Base-by-base conservation (phyloP, 805 yeast genomes). In the Candida wancherniae region DNA sequence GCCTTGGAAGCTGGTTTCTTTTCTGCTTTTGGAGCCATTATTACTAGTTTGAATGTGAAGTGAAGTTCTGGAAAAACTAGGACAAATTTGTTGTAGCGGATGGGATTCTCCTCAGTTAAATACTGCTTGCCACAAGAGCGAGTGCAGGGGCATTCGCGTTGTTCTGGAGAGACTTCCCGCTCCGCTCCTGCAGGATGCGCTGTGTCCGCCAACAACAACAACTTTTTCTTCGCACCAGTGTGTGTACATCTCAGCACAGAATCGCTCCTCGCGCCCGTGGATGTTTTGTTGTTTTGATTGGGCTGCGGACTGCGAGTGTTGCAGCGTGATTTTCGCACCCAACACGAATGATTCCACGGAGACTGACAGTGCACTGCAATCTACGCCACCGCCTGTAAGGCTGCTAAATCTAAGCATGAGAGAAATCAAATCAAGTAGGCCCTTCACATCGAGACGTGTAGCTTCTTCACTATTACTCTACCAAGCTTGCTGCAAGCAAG, bases 1-100 rank as follows among this genome's bases (percentile, higher is more conserved):
- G 61, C 61, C 49, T 57, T 57, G 38, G 62, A 55, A 37, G 62
- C 62, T 26, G 62, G 62, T 51, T 57, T 57, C 61, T 57, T 57
- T 48, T 57, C 62, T 41, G 62, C 62, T 45, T 57, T 56, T 39
- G 61, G 61, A 33, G 62, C 61, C 61, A 55, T 55, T 46, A 40
- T 38, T 36, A 28, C 34, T 51, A 34, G 24, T 35, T 22, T 31
- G 31, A 16, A 25, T 36, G 21, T 17, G 13, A 35, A 44, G 30
- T 34, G 34, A 34, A 38, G 45, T 40, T 45, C 42, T 29, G 36
- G 26, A 34, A 42, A 40, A 37, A 32, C 33, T 32, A 23, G 22
- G 26, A 19, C 21, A 18, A 28, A 26, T 13, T 15, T 11, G 18
- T 5, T 11, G n/a, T 6, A 27, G 11, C 19, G 24, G 15, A 42